These are phyloP conservation scores for Lycium ferocissimum DNA, from an alignment of 257 asterid species.

Conservation along the genomic window DNA sequence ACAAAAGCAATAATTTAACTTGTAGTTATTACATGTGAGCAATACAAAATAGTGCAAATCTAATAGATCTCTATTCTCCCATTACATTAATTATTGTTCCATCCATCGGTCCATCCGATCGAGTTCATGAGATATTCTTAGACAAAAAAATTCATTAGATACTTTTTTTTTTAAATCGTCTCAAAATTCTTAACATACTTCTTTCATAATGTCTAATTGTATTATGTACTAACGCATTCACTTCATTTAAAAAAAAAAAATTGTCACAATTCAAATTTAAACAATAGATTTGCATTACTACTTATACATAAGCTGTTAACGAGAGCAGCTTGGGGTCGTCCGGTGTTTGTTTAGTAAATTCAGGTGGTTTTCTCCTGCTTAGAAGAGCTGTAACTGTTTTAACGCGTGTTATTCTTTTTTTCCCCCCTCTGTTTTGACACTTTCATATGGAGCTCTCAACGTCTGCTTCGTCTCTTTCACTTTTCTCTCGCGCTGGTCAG, in stretches of 20 bases:
- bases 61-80: too few relatives aligned
- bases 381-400: too few relatives aligned
- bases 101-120: neutral
- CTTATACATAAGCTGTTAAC: too few relatives aligned
- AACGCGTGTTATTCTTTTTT: too few relatives aligned
- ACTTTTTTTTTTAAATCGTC: neutral
- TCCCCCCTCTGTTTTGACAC: too few relatives aligned
- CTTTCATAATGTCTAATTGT: neutral
- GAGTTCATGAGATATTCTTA: neutral
- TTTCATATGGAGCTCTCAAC: too few relatives aligned
- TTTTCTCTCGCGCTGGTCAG: too few relatives aligned
- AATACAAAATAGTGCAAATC: neutral
- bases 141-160: neutral
- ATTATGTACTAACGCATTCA: neutral
- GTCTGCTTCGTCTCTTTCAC: too few relatives aligned
- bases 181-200: neutral
- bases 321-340: too few relatives aligned
- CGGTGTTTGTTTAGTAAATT: too few relatives aligned
- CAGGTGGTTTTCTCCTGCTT: too few relatives aligned
- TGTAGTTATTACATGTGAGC: neutral
- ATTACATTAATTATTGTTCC: neutral
- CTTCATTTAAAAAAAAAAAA: neutral
- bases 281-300: neutral
- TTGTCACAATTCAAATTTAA: neutral
- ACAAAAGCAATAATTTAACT: neutral